Evolutionary conservation across 768 basidiomycete species (phyloP), one percentile per base, ranked within the genome.

Genomic region (Steccherinum ochraceum): DNA sequence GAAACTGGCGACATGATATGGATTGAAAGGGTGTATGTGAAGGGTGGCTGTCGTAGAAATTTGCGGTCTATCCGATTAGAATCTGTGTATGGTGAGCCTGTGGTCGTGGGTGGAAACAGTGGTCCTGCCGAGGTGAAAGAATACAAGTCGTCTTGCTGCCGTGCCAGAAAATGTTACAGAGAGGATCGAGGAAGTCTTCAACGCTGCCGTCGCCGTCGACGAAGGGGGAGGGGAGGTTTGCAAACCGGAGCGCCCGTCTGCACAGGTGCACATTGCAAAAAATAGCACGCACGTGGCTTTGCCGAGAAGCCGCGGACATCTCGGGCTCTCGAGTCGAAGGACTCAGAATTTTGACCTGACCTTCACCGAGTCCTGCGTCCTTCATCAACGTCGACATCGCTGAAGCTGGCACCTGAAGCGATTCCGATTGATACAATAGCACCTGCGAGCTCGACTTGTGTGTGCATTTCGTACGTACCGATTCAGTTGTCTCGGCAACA

Each of bases 1-100:
- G 76, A 68, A 56, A 74, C 75, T 60, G 79, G 80, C 57, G 81
- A 81, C 79, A 79, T 81, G 42, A 52, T 52, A 47, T 16, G 41
- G 55, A 55, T n/a, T 16, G 30, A 7, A 16, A 35, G 30, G 30
- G 30, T 65, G 61, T 56, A 60, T 43, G 46, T 55, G 51, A 55
- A 54, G 54, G 64, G 69, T 35, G 30, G 30, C 16, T 16, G 30
- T 35, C 7, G 30, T 51, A 52, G 57, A 51, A 48, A 53, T 50
- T 16, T 24, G 27, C 48, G 51, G 27, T 57, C 52, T 59, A 59
- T 56, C 41, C 41, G 41, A 43, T 43, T 43, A 43, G 41, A 43
- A 23, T 35, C 30, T 35, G 30, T 26, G 56, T 57, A 57, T 56
- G 57, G 51, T 56, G 53, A 54, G 58, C 57, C 45, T n/a, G n/a